Evolutionary conservation across 305 asterid genomes (phyloP).

Genomic region (Euphrasia arctica): DNA sequence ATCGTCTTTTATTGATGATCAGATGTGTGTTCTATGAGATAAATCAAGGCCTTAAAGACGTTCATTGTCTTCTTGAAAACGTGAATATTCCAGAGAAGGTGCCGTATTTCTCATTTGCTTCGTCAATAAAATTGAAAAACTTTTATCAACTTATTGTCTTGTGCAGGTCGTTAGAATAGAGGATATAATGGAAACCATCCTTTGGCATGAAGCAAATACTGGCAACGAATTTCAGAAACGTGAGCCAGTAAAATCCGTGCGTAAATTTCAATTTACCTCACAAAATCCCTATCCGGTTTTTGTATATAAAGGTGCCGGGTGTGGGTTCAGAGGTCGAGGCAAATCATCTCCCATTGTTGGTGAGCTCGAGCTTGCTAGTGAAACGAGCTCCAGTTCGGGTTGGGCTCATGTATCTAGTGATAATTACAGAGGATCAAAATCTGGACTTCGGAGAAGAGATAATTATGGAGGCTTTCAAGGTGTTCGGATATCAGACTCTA

Average conservation of each 20-base stretch:
- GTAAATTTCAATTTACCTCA: too few relatives aligned
- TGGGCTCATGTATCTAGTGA: background rate
- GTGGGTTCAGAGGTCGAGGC: slow-evolving; percentile 24
- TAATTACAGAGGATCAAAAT: slow-evolving; percentile 2
- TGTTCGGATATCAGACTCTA: background rate
- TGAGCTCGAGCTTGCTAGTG: background rate
- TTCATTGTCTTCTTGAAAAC: slow-evolving; percentile 35
- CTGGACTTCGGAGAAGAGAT: background rate
- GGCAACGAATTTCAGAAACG: too few relatives aligned
- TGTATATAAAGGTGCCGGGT: background rate
- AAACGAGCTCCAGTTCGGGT: background rate
- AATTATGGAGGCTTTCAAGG: slow-evolving; percentile 15
- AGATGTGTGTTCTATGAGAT: slow-evolving; percentile 36
- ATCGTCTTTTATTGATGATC: slow-evolving; percentile 5
- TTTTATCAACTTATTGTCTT: too few relatives aligned
- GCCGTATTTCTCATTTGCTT: too few relatives aligned
- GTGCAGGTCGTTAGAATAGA: background rate
- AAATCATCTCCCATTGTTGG: background rate
- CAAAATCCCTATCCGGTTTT: too few relatives aligned
- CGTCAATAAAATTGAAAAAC: too few relatives aligned
- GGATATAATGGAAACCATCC: background rate
- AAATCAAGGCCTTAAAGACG: slow-evolving; percentile 3
- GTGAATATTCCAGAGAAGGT: slow-evolving; percentile 27
- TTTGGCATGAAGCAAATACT: background rate
- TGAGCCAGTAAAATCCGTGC: too few relatives aligned